Percentiles rank a stretch among this genome's conserved stretches.
These are phyloP conservation scores for Platismatia glauca DNA, from an alignment of 495 filamentous ascomycete species.

Conservation along the genomic window DNA sequence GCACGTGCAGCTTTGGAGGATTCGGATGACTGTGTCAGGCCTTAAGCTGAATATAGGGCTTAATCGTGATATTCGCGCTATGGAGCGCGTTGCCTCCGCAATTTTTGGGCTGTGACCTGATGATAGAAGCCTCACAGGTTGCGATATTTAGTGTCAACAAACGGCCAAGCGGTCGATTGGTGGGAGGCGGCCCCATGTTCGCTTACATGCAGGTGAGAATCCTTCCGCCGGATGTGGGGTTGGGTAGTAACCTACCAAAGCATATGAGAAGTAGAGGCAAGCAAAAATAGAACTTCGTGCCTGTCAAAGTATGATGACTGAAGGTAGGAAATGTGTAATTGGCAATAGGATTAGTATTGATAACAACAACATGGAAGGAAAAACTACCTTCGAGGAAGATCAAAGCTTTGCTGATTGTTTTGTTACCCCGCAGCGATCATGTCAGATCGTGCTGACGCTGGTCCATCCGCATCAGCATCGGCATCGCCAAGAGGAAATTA, in stretches of 20 bases:
- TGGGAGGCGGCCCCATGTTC: neutral
- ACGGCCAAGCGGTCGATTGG: neutral
- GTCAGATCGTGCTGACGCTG: neutral
- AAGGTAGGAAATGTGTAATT: neutral
- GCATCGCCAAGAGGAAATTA: neutral
- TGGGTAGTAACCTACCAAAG: neutral
- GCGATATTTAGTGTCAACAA: neutral
- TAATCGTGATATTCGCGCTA: neutral
- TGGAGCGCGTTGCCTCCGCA: neutral
- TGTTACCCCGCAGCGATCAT: neutral
- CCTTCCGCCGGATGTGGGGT: neutral
- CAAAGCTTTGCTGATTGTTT: neutral
- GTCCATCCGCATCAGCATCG: neutral
- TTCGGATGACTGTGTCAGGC: neutral
- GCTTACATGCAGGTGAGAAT: neutral
- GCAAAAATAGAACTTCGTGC: neutral
- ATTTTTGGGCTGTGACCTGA: neutral
- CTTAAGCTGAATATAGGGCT: neutral
- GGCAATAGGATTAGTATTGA: neutral
- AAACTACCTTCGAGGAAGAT: neutral
- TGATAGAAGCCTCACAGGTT: neutral
- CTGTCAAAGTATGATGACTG: neutral
- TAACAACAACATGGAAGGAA: neutral
- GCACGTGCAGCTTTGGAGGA: neutral
- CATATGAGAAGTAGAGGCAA: neutral